phyloP scores from a whole-genome alignment of 2,329 filamentous ascomycete genomes.

The Alternaria sp. region DNA sequence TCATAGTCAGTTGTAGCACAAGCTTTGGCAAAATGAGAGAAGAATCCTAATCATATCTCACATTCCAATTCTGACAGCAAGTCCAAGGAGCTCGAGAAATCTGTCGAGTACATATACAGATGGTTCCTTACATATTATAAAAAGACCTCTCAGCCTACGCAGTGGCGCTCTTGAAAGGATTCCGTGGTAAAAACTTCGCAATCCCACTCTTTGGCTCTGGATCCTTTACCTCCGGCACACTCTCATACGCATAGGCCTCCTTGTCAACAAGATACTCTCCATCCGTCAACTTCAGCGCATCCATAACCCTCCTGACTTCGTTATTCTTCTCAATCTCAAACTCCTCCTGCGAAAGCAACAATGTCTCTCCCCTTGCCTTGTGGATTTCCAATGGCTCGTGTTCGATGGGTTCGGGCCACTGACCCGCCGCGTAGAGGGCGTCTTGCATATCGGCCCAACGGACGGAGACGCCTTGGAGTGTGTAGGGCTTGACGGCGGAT shows the following conservation, averaged over 20 bases:
- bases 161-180: slow-evolving; percentile 31
- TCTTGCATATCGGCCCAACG: slow-evolving; percentile 49
- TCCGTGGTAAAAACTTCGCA: slow-evolving; percentile 26
- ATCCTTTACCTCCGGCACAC: not conserved
- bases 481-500: slow-evolving; percentile 32
- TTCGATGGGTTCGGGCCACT: slow-evolving; percentile 35
- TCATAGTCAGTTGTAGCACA: too few relatives aligned
- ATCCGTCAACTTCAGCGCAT: slow-evolving; percentile 13
- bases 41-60: too few relatives aligned
- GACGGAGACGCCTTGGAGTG: slow-evolving; percentile 39
- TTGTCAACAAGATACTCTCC: not conserved
- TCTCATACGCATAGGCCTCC: slow-evolving; percentile 3
- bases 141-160: slow-evolving; percentile 17
- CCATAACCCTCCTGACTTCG: slow-evolving; percentile 30
- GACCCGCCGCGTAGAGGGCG: slow-evolving; percentile 36
- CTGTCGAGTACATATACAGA: not conserved
- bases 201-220: slow-evolving; percentile 13
- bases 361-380: slow-evolving; percentile 17
- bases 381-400: slow-evolving; percentile 35
- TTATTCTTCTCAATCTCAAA: slow-evolving; percentile 28
- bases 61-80: too few relatives aligned
- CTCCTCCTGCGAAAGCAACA: slow-evolving; percentile 30
- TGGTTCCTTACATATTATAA: slow-evolving; percentile 15
- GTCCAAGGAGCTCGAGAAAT: too few relatives aligned
- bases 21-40: too few relatives aligned